Evolutionary conservation across 1,139 yeast genomes (phyloP), one percentile per base, ranked within the genome.

Genomic region (Blastobotrys ciferrii): DNA sequence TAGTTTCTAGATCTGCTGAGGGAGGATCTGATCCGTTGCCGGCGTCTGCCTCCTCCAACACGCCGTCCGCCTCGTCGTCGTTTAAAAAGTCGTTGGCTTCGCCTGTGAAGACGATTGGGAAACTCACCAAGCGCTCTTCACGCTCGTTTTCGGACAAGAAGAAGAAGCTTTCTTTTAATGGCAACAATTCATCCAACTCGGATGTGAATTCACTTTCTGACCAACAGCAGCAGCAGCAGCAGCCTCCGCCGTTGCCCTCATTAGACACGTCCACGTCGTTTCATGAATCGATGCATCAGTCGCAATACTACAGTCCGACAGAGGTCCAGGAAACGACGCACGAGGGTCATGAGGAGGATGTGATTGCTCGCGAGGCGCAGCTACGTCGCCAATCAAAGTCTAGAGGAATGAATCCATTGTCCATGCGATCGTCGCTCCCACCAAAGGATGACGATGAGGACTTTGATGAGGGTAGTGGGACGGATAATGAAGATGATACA

Each of bases 401-500:
- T 30, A 42, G 11, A 17, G 38, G 19, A 43, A 46, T 35, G 41
- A 47, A 23, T 35, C 43, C 15, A 23, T 33, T 32, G 11, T 20
- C 13, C 35, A 47, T 37, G 28, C 40, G 40, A 3, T 36, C 40
- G 13, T 36, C 40, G 4, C 28, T 36, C 4, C 40, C 40, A 7
- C 40, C 40, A 2, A 18, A 19, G 14, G 40, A 38, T 23, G 33
- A 28, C 32, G 40, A 38, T 23, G 33, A 28, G 19, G 43, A 45
- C 13, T 48, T 45, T 11, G 49, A 46, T 23, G 55, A 37, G 18
- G 48, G 39, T 11, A 48, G 47, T 12, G 49, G 45, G 30, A 48
- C 37, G 11, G 51, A 56, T 28, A 55, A 56, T 25, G 62, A 59
- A 45, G 55, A 55, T 13, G 61, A 58, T 37, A 53, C 49, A n/a